Percentiles rank a stretch among this genome's conserved stretches.
Conservation (phyloP, 2,329 filamentous ascomycete species). For the Rutstroemia sp. region DNA sequence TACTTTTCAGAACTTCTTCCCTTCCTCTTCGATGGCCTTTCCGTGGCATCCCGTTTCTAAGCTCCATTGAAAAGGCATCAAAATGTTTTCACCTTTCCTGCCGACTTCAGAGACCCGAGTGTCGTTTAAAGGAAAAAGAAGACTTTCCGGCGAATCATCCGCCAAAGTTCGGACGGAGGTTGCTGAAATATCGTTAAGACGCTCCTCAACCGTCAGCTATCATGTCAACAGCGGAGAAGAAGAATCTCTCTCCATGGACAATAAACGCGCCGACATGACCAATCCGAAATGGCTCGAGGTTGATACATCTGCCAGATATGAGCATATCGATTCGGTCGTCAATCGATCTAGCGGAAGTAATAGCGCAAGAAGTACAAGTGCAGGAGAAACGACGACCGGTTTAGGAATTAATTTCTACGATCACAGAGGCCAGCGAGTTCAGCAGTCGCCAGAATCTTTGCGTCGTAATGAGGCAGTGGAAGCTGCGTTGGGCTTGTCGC, state of each 20-base stretch:
- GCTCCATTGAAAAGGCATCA: too few species aligned
- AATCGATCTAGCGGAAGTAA: background rate
- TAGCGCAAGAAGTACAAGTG: too few species aligned
- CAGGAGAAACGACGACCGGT: background rate
- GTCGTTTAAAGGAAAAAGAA: background rate
- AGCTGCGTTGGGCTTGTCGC: background rate
- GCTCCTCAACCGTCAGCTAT: background rate
- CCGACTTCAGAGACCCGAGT: too few species aligned
- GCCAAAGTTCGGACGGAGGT: background rate
- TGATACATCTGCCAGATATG: background rate
- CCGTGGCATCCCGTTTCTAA: too few species aligned
- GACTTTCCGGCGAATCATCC: background rate
- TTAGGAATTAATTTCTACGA: conserved; percentile 16
- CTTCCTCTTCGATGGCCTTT: too few species aligned
- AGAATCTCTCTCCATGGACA: background rate
- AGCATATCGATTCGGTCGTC: background rate
- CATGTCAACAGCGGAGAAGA: background rate
- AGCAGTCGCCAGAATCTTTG: background rate
- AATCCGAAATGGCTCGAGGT: background rate
- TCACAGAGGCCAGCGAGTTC: conserved; percentile 2
- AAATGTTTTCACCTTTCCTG: too few species aligned
- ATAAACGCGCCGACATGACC: background rate
- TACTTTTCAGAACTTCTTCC: too few species aligned
- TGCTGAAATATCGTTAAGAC: background rate
- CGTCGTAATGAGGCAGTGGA: background rate